Percentiles rank a stretch among this genome's conserved stretches.
Conservation (phyloP, 148 eudicot species). For the Suaeda aralocaspica region DNA sequence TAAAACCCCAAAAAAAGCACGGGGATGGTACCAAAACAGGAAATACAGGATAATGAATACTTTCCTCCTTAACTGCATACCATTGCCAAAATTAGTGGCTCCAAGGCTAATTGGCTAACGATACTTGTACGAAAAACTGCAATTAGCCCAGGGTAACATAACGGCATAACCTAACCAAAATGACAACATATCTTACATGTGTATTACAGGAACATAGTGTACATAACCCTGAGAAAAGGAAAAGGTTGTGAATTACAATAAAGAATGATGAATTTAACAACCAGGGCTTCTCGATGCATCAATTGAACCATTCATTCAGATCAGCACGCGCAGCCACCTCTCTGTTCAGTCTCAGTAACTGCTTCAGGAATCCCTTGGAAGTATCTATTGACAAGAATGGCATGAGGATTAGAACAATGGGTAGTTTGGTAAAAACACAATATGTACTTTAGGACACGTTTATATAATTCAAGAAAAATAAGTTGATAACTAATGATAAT, state of each 20-base stretch:
- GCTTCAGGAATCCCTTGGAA: slow-evolving; percentile 40
- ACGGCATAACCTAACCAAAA: slow-evolving; percentile 10
- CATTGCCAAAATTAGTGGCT: not conserved
- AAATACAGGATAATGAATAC: no score
- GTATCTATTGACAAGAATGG: slow-evolving; percentile 26
- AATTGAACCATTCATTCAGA: not conserved
- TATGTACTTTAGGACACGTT: not conserved
- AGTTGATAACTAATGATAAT: not conserved
- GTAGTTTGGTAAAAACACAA: not conserved
- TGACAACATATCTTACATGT: not conserved
- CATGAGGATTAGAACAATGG: not conserved
- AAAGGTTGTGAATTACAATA: slow-evolving; percentile 15
- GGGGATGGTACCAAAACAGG: not conserved
- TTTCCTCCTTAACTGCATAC: not conserved
- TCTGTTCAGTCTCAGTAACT: slow-evolving; percentile 36
- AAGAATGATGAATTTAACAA: slow-evolving; percentile 14
- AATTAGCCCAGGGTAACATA: slow-evolving; percentile 17
- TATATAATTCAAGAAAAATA: not conserved
- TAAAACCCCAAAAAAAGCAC: not conserved
- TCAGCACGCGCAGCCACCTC: slow-evolving; percentile 50
- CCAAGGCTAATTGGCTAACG: no score
- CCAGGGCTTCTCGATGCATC: not conserved
- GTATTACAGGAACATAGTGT: slow-evolving; percentile 7
- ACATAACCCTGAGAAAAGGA: slow-evolving; percentile 8
- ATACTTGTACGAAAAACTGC: slow-evolving; percentile 18